Evolutionary conservation across 352 stramenopile species (phyloP), one percentile per base, ranked within the genome.

Genomic region (Thraustotheca clavata): DNA sequence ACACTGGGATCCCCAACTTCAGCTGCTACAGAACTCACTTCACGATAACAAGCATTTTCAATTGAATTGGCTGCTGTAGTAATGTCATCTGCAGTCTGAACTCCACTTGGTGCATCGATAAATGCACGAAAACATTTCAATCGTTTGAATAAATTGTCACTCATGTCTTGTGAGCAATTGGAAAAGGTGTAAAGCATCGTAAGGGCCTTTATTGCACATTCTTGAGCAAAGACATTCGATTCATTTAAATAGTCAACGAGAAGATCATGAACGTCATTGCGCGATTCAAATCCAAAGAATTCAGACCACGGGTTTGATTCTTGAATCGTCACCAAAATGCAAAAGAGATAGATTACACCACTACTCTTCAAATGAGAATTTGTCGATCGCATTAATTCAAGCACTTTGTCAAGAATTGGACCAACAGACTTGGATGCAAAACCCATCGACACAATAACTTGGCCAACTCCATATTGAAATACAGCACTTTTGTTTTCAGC

Each of bases 221-320:
- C 83, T 59, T 88, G 89, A 16, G 76, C 67, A 1, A 88, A 70
- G 57, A 73, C 71, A 35, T 83, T 77, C 4, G 72, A 50, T 54
- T 93, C 83, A 66, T 91, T 91, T 2, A 93, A 66, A 77, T 91
- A 87, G 22, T 81, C 82, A 38, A 91, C 76, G 27, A 89, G 86
- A 59, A 87, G 86, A 41, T 93, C 83, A 62, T 93, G 83, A 1
- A 80, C 4, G 71, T 52, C 12, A 8, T 72, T 73, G 49, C 76
- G 77, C 22, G 52, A 43, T 16, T 67, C 71, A 50, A n/a, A 31
- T 7, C 77, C 54, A 24, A 87, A 70, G 18, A 52, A 70, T 24
- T 61, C 63, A 77, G 76, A 87, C 1, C 71, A 73, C 18, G 67
- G 36, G n/a, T 18, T 27, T 29, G 38, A 38, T 9, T n/a, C n/a